phyloP scores from a whole-genome alignment of 1,139 yeast genomes.

The Pichia norvegensis region DNA sequence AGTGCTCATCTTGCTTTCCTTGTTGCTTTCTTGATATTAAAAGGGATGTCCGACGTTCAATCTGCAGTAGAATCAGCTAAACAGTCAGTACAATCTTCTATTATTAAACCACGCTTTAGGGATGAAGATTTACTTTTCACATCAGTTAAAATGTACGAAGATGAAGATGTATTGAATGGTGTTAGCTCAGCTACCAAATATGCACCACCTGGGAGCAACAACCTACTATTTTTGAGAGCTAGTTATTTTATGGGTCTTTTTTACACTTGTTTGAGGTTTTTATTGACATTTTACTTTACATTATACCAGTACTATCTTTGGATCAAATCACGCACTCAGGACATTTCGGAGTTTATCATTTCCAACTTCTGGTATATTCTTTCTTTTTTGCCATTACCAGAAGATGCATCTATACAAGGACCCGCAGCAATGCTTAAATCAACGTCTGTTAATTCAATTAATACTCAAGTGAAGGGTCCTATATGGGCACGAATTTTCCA shows the following conservation, averaged over 20 bases:
- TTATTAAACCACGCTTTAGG: conserved; percentile 20
- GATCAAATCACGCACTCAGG: not conserved
- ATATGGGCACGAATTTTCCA: not conserved
- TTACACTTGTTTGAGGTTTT: conserved; percentile 9
- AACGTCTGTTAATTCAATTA: not conserved
- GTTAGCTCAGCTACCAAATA: conserved; percentile 1
- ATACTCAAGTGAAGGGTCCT: not conserved
- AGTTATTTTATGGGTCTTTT: conserved; percentile 1
- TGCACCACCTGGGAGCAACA: conserved; percentile 17
- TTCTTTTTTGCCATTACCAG: conserved; percentile 14
- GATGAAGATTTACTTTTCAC: conserved; percentile 20
- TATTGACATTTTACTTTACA: conserved; percentile 11
- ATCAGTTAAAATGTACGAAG: conserved; percentile 19
- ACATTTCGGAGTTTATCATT: not conserved
- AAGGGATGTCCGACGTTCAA: conserved; percentile 1
- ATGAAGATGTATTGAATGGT: conserved; percentile 8
- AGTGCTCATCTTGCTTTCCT: not conserved
- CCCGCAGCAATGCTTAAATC: conserved; percentile 9
- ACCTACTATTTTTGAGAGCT: conserved; percentile 8
- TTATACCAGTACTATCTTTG: conserved; percentile 5
- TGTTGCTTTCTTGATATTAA: not conserved
- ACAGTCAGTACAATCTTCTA: conserved; percentile 20
- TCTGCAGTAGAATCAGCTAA: conserved; percentile 6
- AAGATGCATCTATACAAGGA: conserved; percentile 8
- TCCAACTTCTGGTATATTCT: conserved; percentile 18